These are phyloP conservation scores for Globisporangium heterothallicum DNA, from an alignment of 352 stramenopile species.

Conservation along the genomic window DNA sequence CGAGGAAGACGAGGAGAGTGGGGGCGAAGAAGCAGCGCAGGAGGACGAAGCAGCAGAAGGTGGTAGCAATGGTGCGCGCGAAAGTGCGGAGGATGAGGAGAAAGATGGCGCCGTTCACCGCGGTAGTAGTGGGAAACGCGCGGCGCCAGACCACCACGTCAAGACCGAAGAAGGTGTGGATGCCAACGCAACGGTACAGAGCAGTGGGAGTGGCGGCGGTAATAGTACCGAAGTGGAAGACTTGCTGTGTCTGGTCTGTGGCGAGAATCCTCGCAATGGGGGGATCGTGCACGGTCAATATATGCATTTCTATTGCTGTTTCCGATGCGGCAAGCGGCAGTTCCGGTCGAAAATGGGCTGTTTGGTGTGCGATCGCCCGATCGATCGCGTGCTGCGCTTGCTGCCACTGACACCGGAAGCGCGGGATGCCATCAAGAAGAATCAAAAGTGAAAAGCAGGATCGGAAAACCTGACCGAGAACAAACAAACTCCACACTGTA, in stretches of 20 bases:
- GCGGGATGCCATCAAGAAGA: constrained; percentile 31
- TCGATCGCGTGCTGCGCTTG: constrained; percentile 67
- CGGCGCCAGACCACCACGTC: too few species aligned
- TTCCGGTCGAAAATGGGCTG: constrained; percentile 44
- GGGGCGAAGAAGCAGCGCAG: constrained; percentile 35
- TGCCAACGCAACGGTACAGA: background rate
- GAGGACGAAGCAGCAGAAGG: constrained; percentile 19
- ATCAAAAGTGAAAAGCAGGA: constrained; percentile 15
- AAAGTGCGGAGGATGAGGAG: constrained; percentile 15
- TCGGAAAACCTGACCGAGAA: too few species aligned
- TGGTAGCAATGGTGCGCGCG: background rate
- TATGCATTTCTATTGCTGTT: constrained; percentile 81
- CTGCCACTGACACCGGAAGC: constrained; percentile 61
- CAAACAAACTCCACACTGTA: too few species aligned
- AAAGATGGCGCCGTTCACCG: too few species aligned
- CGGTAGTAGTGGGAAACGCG: too few species aligned
- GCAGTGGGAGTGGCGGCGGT: too few species aligned
- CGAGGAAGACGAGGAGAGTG: constrained; percentile 30
- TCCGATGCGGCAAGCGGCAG: constrained; percentile 68
- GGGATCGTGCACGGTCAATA: constrained; percentile 74
- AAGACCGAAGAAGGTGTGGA: background rate
- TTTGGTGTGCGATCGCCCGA: constrained; percentile 72
- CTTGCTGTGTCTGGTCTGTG: constrained; percentile 65
- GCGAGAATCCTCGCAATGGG: constrained; percentile 49
- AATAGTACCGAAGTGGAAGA: constrained; percentile 31